phyloP scores from a whole-genome alignment of 2,329 filamentous ascomycete genomes.

The Fusarium coffeatum region DNA sequence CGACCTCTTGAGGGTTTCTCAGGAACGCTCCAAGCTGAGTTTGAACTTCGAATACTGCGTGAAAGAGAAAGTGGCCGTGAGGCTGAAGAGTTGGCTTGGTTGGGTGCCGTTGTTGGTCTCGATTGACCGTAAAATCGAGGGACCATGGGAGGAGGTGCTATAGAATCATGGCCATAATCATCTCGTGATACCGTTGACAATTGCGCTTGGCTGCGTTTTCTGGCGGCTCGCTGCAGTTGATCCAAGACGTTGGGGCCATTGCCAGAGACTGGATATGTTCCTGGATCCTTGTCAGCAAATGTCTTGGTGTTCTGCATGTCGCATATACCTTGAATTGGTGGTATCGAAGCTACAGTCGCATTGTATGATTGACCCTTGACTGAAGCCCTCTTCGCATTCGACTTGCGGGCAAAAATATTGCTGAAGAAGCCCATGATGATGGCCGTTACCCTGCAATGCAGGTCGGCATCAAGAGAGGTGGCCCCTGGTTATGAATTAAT shows the following conservation, averaged over 20 bases:
- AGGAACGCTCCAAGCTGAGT: slow-evolving; percentile 29
- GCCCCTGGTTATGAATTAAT: not conserved
- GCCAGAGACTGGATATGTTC: slow-evolving; percentile 45
- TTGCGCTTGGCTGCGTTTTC: slow-evolving; percentile 44
- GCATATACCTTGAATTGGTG: slow-evolving; percentile 42
- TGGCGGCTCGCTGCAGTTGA: slow-evolving; percentile 43
- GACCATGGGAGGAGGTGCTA: slow-evolving; percentile 35
- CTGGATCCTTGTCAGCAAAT: slow-evolving; percentile 20
- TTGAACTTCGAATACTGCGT: slow-evolving; percentile 38
- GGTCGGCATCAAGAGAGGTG: not conserved
- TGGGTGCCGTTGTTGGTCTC: slow-evolving; percentile 42
- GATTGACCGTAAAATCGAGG: slow-evolving; percentile 30
- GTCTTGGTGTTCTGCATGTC: not conserved
- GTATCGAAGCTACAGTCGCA: slow-evolving; percentile 39
- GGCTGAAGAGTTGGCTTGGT: slow-evolving; percentile 6
- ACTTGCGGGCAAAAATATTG: slow-evolving; percentile 41
- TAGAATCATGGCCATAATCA: not conserved
- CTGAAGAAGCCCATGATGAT: slow-evolving; percentile 47
- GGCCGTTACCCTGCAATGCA: slow-evolving; percentile 37
- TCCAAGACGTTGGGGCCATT: slow-evolving; percentile 45
- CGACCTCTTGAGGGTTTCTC: slow-evolving; percentile 28
- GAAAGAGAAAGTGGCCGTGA: slow-evolving; percentile 32
- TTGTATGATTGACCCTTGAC: slow-evolving; percentile 45
- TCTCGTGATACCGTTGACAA: slow-evolving; percentile 23
- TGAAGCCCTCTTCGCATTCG: slow-evolving; percentile 15